Evolutionary conservation across 768 basidiomycete genomes (phyloP).

Genomic region (Russula vinacea): DNA sequence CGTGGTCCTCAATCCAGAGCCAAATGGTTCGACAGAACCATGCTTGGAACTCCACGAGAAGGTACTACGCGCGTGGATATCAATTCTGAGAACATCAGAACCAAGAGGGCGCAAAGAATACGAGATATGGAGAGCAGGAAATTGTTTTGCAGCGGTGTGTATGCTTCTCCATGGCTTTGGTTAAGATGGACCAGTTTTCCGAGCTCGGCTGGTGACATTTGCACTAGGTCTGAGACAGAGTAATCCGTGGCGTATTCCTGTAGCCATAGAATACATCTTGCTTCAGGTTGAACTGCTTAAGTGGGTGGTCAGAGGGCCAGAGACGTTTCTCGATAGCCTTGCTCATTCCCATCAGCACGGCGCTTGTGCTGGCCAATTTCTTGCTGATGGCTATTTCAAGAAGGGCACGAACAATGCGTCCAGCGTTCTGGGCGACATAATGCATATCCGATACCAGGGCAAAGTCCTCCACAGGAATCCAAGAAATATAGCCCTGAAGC

Average conservation of each 20-base stretch:
- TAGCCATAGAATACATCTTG: slow-evolving; percentile 75
- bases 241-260: slow-evolving; percentile 80
- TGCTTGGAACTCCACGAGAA: slow-evolving; percentile 86
- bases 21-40: slow-evolving; percentile 83
- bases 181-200: slow-evolving; percentile 85
- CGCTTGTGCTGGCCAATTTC: slow-evolving; percentile 83
- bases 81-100: slow-evolving; percentile 77
- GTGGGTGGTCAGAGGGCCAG: slow-evolving; percentile 93
- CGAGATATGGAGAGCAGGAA: slow-evolving; percentile 67
- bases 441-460: slow-evolving; percentile 93
- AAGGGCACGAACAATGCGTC: slow-evolving; percentile 89
- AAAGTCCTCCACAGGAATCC: slow-evolving; percentile 82
- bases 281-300: slow-evolving; percentile 78
- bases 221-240: slow-evolving; percentile 66
- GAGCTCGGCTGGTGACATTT: slow-evolving; percentile 61
- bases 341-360: slow-evolving; percentile 82
- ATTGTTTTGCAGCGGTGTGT: slow-evolving; percentile 74
- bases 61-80: slow-evolving; percentile 54
- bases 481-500: slow-evolving; percentile 86
- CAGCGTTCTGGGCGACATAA: slow-evolving; percentile 92
- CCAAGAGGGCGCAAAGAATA: slow-evolving; percentile 78
- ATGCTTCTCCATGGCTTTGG: slow-evolving; percentile 79
- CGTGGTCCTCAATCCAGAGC: slow-evolving; percentile 91
- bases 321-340: slow-evolving; percentile 89
- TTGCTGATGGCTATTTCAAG: slow-evolving; percentile 91